Conservation (phyloP, 768 basidiomycete genomes). For the Coprinellus micaceus region DNA sequence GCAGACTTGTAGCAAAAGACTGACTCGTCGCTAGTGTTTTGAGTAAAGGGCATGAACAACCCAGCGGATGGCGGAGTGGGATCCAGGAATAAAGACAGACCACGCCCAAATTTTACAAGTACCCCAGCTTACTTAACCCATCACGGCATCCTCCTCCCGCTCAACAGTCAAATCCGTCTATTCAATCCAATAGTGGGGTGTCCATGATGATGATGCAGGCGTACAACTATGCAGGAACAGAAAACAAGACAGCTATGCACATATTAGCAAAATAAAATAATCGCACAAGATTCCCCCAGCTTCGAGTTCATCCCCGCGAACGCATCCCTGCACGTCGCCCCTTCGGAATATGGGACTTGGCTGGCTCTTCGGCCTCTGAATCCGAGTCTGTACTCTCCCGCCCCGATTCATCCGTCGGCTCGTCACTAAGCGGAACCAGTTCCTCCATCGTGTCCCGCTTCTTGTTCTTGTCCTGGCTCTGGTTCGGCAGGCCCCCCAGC, state of each 20-base stretch:
- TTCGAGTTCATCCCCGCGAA: neutral
- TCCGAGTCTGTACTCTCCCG: constrained; percentile 49
- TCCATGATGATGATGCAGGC: neutral
- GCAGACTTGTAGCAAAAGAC: constrained; percentile 17
- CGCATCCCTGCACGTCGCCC: constrained; percentile 47
- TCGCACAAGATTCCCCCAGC: neutral
- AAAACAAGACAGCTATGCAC: neutral
- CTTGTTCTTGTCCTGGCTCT: constrained; percentile 21
- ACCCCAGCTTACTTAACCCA: constrained; percentile 5
- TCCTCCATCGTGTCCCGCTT: constrained; percentile 28
- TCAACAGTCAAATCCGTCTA: neutral
- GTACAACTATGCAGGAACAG: neutral
- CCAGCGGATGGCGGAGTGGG: constrained; percentile 15
- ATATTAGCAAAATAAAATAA: neutral
- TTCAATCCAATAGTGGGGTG: neutral
- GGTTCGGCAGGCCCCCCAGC: constrained; percentile 24
- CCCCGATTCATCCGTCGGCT: constrained; percentile 35
- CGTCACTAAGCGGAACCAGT: constrained; percentile 30
- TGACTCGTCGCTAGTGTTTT: constrained; percentile 87
- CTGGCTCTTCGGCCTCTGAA: constrained; percentile 26
- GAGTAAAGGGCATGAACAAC: constrained; percentile 75
- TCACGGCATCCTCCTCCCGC: neutral
- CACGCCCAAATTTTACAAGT: constrained; percentile 15
- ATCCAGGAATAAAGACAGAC: constrained; percentile 11
- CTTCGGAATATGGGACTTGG: constrained; percentile 59